These are phyloP conservation scores for Globisporangium emineosum DNA, from an alignment of 352 stramenopile species.

Conservation along the genomic window DNA sequence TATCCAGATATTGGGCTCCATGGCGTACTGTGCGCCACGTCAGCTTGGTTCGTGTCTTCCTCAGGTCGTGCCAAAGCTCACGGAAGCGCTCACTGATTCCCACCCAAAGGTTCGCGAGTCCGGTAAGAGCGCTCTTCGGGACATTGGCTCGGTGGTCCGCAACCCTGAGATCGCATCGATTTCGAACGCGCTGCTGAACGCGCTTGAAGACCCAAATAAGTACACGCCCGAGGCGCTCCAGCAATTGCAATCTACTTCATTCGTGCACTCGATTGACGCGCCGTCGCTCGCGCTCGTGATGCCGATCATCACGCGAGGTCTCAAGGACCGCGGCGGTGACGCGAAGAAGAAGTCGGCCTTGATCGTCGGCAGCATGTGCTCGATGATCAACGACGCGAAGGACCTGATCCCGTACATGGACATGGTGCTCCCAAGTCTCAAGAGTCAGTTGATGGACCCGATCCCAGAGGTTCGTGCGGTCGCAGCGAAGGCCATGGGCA, in stretches of 20 bases:
- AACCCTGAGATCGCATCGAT: conserved; percentile 99
- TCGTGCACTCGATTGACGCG: conserved; percentile 99
- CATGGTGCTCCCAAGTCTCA: conserved; percentile 95
- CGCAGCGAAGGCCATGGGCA: conserved; percentile 93
- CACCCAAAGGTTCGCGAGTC: conserved; percentile 98
- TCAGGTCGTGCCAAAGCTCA: conserved; percentile 98
- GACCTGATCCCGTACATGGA: conserved; percentile 98
- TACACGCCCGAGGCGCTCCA: conserved; percentile 94
- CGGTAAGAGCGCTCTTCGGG: conserved; percentile 93
- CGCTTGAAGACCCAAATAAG: conserved; percentile 93
- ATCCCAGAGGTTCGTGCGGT: conserved; percentile 95
- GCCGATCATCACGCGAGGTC: conserved; percentile 96
- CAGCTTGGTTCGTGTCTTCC: conserved; percentile 97
- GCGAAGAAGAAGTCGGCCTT: conserved; percentile 98
- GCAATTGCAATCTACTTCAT: conserved; percentile 96
- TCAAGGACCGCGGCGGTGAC: conserved; percentile 96
- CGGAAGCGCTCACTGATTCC: conserved; percentile 96
- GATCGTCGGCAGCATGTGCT: conserved; percentile 99
- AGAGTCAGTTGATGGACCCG: conserved; percentile 90
- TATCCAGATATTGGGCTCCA: conserved; percentile 96
- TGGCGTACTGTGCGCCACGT: conserved; percentile 98
- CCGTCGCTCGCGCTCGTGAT: conserved; percentile 99
- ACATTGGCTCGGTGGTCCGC: conserved; percentile 97
- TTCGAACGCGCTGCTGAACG: conserved; percentile 91
- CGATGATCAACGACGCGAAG: conserved; percentile 98